Conservation (phyloP, 129 eudicot genomes). For the Mikania micrantha region DNA sequence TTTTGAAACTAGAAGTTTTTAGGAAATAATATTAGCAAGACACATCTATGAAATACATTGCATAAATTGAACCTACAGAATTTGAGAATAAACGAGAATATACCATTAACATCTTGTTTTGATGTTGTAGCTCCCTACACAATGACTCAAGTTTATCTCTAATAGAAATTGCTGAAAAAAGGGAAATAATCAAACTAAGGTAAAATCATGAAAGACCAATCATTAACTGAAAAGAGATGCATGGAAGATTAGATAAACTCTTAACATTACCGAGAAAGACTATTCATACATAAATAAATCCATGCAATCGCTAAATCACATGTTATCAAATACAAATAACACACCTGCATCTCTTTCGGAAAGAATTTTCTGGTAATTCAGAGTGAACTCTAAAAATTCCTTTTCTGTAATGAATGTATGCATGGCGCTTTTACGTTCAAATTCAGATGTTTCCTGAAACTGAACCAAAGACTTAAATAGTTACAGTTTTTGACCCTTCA, state of each 20-base stretch:
- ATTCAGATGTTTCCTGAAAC: slow-evolving; percentile 65
- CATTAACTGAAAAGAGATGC: no score
- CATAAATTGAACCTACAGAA: no score
- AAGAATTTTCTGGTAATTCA: slow-evolving; percentile 82
- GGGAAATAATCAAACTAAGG: slow-evolving; percentile 8
- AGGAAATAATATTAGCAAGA: neutral
- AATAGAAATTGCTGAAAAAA: slow-evolving; percentile 62
- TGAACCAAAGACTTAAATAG: neutral
- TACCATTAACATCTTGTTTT: slow-evolving; percentile 89
- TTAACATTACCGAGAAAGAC: slow-evolving; percentile 3
- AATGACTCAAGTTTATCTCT: slow-evolving; percentile 89
- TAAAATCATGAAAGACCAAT: neutral
- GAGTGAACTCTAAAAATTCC: slow-evolving; percentile 87
- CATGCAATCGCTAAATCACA: slow-evolving; percentile 4
- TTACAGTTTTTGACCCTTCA: slow-evolving; percentile 1
- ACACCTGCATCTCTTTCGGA: slow-evolving; percentile 88
- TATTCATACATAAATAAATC: neutral
- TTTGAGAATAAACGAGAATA: neutral
- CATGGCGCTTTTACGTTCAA: slow-evolving; percentile 69
- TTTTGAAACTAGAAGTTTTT: neutral
- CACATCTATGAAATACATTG: neutral
- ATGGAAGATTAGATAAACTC: neutral
- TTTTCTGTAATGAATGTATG: slow-evolving; percentile 75
- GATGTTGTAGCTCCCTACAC: slow-evolving; percentile 85
- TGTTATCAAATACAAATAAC: slow-evolving; percentile 2